These are phyloP conservation scores for Suillus subluteus DNA, from an alignment of 768 basidiomycete genomes.

Conservation along the genomic window DNA sequence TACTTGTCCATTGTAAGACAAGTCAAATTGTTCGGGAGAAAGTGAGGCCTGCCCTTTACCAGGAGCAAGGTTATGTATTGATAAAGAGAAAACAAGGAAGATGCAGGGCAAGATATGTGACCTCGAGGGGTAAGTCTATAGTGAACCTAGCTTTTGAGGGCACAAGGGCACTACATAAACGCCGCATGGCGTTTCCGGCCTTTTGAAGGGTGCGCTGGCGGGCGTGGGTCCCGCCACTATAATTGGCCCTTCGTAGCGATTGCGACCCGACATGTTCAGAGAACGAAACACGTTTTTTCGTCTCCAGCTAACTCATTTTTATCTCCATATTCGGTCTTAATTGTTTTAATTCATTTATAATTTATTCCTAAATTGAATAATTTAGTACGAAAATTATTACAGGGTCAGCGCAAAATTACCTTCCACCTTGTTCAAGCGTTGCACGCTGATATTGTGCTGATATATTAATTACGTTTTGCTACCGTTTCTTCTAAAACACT, in stretches of 20 bases:
- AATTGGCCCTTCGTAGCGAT: conserved; percentile 52
- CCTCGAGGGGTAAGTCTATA: conserved; percentile 27
- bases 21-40: conserved; percentile 12
- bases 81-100: conserved; percentile 16
- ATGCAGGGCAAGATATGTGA: conserved; percentile 22
- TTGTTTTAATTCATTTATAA: conserved; percentile 24
- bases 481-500: neutral
- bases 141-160: conserved; percentile 30
- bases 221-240: conserved; percentile 48
- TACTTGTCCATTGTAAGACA: conserved; percentile 22
- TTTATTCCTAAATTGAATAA: conserved; percentile 19
- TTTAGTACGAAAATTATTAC: neutral
- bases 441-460: conserved; percentile 12
- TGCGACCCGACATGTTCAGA: conserved; percentile 63
- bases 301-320: conserved; percentile 48
- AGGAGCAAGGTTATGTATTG: conserved; percentile 24
- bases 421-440: neutral
- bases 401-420: neutral
- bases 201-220: conserved; percentile 45
- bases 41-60: conserved; percentile 36
- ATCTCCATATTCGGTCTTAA: conserved; percentile 23
- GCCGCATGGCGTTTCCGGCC: conserved; percentile 32
- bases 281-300: conserved; percentile 80
- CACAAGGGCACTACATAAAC: conserved; percentile 29
- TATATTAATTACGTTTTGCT: conserved; percentile 17